Evolutionary conservation across 1,139 yeast genomes (phyloP).

Genomic region (Suhomyces panamericanus): DNA sequence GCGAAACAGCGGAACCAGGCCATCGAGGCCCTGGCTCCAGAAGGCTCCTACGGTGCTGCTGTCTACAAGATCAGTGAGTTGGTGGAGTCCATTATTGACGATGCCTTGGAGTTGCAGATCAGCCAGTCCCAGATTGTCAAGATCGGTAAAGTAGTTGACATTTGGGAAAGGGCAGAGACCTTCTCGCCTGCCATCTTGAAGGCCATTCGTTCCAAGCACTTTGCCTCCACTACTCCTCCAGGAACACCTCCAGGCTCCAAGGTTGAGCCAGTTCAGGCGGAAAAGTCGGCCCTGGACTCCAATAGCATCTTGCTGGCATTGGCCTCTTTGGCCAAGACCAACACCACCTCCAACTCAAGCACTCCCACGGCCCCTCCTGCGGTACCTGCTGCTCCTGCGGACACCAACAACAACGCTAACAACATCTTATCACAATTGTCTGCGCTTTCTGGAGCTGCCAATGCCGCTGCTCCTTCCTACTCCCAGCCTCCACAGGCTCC

Average conservation of each 20-base stretch:
- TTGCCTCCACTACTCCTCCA: conserved; percentile 59
- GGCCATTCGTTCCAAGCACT: conserved; percentile 59
- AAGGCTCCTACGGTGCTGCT: conserved; percentile 78
- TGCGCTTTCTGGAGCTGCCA: conserved; percentile 37
- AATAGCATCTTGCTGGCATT: conserved; percentile 65
- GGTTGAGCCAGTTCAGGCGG: conserved; percentile 26
- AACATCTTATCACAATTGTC: conserved; percentile 48
- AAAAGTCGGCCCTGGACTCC: conserved; percentile 42
- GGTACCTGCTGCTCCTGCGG: conserved; percentile 20
- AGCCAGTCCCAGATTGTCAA: conserved; percentile 62
- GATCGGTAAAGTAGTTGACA: conserved; percentile 79
- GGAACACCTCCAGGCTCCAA: conserved; percentile 49
- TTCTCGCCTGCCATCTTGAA: conserved; percentile 60
- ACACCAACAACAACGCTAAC: conserved; percentile 29
- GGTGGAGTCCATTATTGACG: conserved; percentile 59
- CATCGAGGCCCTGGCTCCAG: conserved; percentile 50
- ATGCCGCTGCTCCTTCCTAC: conserved; percentile 17
- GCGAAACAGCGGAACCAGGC: conserved; percentile 56
- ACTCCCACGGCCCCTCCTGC: conserved; percentile 29
- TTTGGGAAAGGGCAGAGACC: conserved; percentile 88
- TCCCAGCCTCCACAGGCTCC: conserved; percentile 1
- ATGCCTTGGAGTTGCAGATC: conserved; percentile 55
- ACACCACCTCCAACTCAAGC: conserved; percentile 17
- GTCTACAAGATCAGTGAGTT: conserved; percentile 59
- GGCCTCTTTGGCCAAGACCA: conserved; percentile 51